These are phyloP conservation scores for Massariosphaeria phaeospora DNA, from an alignment of 495 filamentous ascomycete genomes.

Conservation along the genomic window DNA sequence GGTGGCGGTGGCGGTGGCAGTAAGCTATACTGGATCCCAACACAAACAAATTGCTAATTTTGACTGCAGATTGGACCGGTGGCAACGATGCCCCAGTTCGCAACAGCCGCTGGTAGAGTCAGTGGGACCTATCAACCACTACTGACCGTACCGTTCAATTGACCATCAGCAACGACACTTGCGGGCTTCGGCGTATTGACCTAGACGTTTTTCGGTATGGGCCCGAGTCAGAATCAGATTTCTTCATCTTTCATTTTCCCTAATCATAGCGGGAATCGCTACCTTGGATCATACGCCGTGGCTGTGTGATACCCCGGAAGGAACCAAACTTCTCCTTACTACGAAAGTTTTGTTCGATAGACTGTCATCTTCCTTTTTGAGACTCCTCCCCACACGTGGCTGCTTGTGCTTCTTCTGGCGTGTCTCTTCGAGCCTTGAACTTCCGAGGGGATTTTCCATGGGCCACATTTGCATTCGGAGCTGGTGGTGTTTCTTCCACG, in stretches of 20 bases:
- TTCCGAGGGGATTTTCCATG: neutral
- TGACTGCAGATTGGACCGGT: conserved; percentile 35
- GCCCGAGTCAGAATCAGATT: neutral
- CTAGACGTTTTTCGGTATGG: conserved; percentile 14
- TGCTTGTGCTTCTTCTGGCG: neutral
- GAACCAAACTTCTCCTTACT: neutral
- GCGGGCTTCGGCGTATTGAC: conserved; percentile 21
- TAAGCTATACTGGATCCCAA: too few relatives aligned
- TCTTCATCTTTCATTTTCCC: conserved; percentile 5
- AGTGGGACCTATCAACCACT: neutral
- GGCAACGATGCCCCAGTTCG: conserved; percentile 39
- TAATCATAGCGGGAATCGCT: neutral
- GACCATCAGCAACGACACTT: conserved; percentile 1
- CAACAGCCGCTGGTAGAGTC: conserved; percentile 39
- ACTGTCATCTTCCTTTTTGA: conserved; percentile 14
- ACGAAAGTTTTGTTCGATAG: conserved; percentile 2
- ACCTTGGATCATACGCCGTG: conserved; percentile 5
- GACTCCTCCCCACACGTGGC: too few relatives aligned
- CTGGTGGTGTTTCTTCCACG: neutral
- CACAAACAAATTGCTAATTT: conserved; percentile 20
- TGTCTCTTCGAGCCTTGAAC: neutral
- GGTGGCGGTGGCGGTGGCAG: conserved; percentile 31
- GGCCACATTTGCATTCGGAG: neutral
- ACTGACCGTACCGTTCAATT: neutral
- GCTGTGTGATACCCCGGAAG: conserved; percentile 15